Base-by-base conservation (phyloP, 331 rosid species). In the Saraca asoca region DNA sequence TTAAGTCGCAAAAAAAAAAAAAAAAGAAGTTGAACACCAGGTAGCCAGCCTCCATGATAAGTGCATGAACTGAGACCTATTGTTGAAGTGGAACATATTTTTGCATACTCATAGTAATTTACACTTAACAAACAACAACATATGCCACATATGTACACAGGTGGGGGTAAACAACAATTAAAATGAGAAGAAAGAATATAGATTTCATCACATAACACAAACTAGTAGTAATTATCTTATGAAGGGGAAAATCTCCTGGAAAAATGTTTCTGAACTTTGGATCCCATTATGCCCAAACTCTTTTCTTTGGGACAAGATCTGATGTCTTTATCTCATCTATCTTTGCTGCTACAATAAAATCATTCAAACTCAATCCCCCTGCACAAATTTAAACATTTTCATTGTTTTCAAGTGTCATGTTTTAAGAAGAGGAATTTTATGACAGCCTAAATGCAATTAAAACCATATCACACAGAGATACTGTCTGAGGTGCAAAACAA, bases 321-420 rank as follows among this genome's bases (percentile, higher is more conserved):
- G 95, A 83, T 38, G 96, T 85, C 84, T 66, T 81, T 41, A 92
- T 87, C 35, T 68, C 88, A 70, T 87, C 96, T 64, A 92, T 80
- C 75, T 81, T 92, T 58, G 96, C 89, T 48, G 98, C 96, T 5
- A 92, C 82, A 38, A 92, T 87, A 81, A 82, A 92, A 79, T 92
- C 98, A 79, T 89, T 92, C 89, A 92, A 63, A 39, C 89, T 89
- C 80, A 92, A 87, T 55, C 98, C 98, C 50, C 96, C 98, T 92
- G 93, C 96, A 78, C 58, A 64, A 72, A 62, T 42, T 64, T 11
- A 31, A 73, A 72, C 34, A 49, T 54, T 9, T n/a, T n/a, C n/a
- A n/a, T n/a, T n/a, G n/a, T n/a, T n/a, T n/a, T 46, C 43, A 60
- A 69, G 11, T 5, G 41, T 37, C 7, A 6, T 37, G 8, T 8